Base-by-base conservation (phyloP, 2,329 filamentous ascomycete species). In the Cadophora sp. region DNA sequence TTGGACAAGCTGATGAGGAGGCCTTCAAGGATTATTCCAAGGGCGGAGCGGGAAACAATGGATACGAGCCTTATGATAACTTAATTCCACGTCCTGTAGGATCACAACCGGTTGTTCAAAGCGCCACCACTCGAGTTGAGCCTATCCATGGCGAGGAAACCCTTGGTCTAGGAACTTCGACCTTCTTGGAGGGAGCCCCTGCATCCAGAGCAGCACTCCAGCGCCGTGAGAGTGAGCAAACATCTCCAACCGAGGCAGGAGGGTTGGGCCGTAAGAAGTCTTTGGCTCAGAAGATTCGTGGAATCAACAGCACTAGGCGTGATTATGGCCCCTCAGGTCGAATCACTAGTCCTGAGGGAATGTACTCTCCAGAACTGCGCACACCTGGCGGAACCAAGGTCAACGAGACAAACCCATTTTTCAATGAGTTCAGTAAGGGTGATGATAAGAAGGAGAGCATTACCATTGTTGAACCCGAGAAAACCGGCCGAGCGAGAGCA, bases 141-240 rank as follows among this genome's bases (percentile, higher is more conserved):
- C 86, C 91, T 56, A 85, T 98, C 16, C 93, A 98, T 73, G 95
- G 95, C 20, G 89, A 94, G 64, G 90, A 96, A 79, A 90, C 88
- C 3, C 82, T 92, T 68, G 96, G 96, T 11, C 82, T 99, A 8
- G 96, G 96, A 62, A 97, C 94, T 1, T 97, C 94, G 41, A 99
- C 96, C 1, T 98, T 98, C 83, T 81, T 99, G 24, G 96, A 99
- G 75, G 96, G 96, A 43, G 91, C 96, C 1, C 95, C 96, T 16
- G 96, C 94, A 33, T 91, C 94, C 33, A 89, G 89, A 73, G 87
- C 89, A 8, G 92, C 91, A 20, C 92, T 97, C 63, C 87, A 92
- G 77, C 89, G 91, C 68, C 88, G 88, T 59, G 87, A 95, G 74
- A 90, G 86, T 39, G 93, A 89, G 73, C 80, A 92, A 68, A 85